These are phyloP conservation scores for Cymbopogon citratus DNA, from an alignment of 176 grass and related monocot species.

Conservation along the genomic window DNA sequence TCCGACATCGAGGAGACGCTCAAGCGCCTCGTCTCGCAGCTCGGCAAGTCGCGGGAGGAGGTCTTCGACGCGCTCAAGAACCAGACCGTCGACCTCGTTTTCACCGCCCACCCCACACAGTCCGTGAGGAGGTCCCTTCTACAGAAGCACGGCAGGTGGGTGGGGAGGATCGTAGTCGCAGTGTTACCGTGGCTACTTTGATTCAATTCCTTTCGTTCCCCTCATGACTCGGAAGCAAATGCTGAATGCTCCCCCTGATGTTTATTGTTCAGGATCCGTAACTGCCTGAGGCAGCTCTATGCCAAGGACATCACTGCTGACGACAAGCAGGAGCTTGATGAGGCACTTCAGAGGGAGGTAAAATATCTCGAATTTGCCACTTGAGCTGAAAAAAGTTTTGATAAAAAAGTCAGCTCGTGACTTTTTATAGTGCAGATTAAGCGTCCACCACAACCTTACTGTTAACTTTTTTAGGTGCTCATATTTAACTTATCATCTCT, in stretches of 20 bases:
- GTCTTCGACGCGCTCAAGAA: slow-evolving; percentile 96
- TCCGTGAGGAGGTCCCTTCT: slow-evolving; percentile 88
- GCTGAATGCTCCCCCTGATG: neutral
- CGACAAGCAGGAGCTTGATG: slow-evolving; percentile 95
- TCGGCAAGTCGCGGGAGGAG: slow-evolving; percentile 79
- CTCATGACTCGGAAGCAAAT: neutral
- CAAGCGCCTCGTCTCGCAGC: slow-evolving; percentile 61
- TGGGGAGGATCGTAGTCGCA: neutral
- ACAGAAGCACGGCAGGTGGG: slow-evolving; percentile 82
- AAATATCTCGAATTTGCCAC: neutral
- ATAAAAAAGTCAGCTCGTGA: neutral
- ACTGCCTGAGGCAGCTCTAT: slow-evolving; percentile 75
- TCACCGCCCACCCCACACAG: slow-evolving; percentile 95
- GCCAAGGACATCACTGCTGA: slow-evolving; percentile 90
- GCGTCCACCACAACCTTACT: neutral
- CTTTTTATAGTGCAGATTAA: neutral
- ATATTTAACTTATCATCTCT: neutral
- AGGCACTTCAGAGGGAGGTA: slow-evolving; percentile 98
- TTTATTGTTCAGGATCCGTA: slow-evolving; percentile 62
- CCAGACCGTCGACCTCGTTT: slow-evolving; percentile 93
- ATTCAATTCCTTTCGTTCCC: neutral
- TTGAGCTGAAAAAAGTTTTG: neutral
- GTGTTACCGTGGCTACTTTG: neutral
- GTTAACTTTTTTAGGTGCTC: neutral
- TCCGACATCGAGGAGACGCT: slow-evolving; percentile 98